Conservation (phyloP, 2,329 filamentous ascomycete genomes). For the Neofusicoccum umdonicola region DNA sequence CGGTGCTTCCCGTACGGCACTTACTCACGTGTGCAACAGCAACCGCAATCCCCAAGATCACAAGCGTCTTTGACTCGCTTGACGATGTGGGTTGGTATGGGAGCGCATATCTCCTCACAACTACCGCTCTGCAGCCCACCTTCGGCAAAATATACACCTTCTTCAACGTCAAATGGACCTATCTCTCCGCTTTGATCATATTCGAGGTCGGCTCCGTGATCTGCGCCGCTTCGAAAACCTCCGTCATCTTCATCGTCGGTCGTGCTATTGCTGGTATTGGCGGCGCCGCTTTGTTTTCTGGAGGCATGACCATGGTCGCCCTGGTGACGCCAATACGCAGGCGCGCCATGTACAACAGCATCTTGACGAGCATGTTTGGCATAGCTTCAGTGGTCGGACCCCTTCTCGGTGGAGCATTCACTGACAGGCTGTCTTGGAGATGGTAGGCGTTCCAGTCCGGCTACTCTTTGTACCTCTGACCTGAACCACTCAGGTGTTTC, state of each 20-base stretch:
- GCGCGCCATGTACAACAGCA: too few species aligned
- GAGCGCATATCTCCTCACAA: slow-evolving; percentile 45
- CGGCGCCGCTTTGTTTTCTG: slow-evolving; percentile 13
- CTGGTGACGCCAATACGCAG: too few species aligned
- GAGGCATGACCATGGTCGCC: too few species aligned
- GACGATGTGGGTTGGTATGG: slow-evolving; percentile 38
- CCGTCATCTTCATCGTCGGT: slow-evolving; percentile 47
- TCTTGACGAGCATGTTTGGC: too few species aligned
- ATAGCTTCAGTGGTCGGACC: too few species aligned
- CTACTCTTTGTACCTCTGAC: too few species aligned
- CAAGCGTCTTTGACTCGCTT: slow-evolving; percentile 27
- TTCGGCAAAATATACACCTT: slow-evolving; percentile 48
- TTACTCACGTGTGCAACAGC: neutral
- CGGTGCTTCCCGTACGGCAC: too few species aligned
- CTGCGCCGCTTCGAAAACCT: slow-evolving; percentile 50
- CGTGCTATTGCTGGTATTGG: slow-evolving; percentile 44
- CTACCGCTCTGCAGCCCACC: slow-evolving; percentile 44
- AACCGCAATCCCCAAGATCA: slow-evolving; percentile 29
- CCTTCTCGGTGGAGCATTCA: too few species aligned
- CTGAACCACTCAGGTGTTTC: too few species aligned
- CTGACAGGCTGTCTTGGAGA: too few species aligned
- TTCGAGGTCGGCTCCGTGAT: slow-evolving; percentile 54
- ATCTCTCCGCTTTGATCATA: slow-evolving; percentile 32
- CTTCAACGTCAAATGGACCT: slow-evolving; percentile 35
- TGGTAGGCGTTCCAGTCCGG: too few species aligned